Percentiles rank a stretch among this genome's conserved stretches.
These are phyloP conservation scores for Phytophthora multivora DNA, from an alignment of 352 stramenopile species.

Conservation along the genomic window DNA sequence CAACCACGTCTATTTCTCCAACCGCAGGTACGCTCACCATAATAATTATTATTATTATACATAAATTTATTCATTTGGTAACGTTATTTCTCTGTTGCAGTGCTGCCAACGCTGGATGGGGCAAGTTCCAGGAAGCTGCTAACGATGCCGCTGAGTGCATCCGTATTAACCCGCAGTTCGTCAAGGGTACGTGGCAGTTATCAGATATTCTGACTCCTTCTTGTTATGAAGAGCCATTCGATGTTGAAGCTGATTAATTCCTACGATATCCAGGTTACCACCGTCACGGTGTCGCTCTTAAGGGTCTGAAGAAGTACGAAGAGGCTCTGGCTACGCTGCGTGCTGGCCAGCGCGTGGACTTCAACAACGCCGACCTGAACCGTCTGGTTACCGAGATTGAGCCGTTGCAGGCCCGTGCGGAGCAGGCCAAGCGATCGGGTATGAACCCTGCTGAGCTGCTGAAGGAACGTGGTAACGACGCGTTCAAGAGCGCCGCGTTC, in stretches of 20 bases:
- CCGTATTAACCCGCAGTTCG: conserved; percentile 91
- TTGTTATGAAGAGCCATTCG: conserved; percentile 16
- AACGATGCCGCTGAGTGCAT: conserved; percentile 91
- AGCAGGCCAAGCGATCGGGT: conserved; percentile 66
- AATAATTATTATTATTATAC: no score
- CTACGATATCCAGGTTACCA: conserved; percentile 81
- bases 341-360: conserved; percentile 76
- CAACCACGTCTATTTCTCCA: conserved; percentile 95
- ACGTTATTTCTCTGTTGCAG: conserved; percentile 26
- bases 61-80: no score
- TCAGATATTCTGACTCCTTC: conserved; percentile 4
- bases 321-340: conserved; percentile 80
- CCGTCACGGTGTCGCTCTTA: conserved; percentile 92
- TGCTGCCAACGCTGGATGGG: conserved; percentile 66
- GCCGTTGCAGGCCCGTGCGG: conserved; percentile 68
- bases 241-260: conserved; percentile 14
- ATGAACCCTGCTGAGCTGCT: conserved; percentile 87
- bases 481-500: conserved; percentile 92
- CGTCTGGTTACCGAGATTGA: conserved; percentile 83
- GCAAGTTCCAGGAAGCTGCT: conserved; percentile 84
- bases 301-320: conserved; percentile 83
- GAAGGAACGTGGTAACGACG: conserved; percentile 94
- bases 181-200: conserved; percentile 79
- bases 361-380: conserved; percentile 87
- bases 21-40: conserved; percentile 70